Percentiles rank a stretch among this genome's conserved stretches.
phyloP scores from a whole-genome alignment of 164 flowering plant genomes.

The Buxus sempervirens region DNA sequence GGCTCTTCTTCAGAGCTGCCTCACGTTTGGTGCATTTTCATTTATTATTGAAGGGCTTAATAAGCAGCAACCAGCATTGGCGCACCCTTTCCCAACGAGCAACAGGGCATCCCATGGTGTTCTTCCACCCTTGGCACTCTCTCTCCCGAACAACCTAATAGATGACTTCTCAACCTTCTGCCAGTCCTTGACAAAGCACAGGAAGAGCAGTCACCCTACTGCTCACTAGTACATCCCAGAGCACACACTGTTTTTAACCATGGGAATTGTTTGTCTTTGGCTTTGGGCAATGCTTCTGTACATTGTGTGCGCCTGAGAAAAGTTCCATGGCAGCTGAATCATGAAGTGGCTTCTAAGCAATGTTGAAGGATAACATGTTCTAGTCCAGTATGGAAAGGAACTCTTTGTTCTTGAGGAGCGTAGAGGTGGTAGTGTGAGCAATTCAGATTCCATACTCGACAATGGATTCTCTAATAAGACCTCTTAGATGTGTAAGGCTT shows the following conservation, averaged over 20 bases:
- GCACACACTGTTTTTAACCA: not conserved
- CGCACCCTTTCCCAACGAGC: conserved; percentile 31
- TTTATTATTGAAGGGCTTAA: conserved; percentile 66
- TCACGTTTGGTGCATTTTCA: conserved; percentile 87
- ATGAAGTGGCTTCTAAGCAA: not conserved
- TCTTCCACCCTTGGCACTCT: conserved; percentile 51
- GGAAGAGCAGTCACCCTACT: conserved; percentile 16
- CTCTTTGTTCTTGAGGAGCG: too few species aligned
- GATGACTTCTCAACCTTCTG: conserved; percentile 60
- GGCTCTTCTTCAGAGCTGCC: conserved; percentile 73
- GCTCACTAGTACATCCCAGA: conserved; percentile 10
- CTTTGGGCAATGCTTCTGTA: not conserved
- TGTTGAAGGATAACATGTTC: too few species aligned
- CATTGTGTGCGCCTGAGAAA: too few species aligned
- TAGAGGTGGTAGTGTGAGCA: too few species aligned
- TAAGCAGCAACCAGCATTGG: conserved; percentile 77
- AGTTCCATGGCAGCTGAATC: not conserved
- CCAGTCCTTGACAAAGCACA: conserved; percentile 40
- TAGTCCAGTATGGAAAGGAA: too few species aligned
- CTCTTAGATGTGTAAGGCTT: too few species aligned
- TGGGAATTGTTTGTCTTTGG: not conserved
- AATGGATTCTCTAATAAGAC: too few species aligned
- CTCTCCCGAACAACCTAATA: conserved; percentile 65
- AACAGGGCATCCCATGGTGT: conserved; percentile 7
- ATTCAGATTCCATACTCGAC: too few species aligned